A percentile compares a stretch with the other conserved stretches of the same genome.
phyloP scores from a whole-genome alignment of 2,329 filamentous ascomycete genomes.

The Colletotrichum theobromicola region DNA sequence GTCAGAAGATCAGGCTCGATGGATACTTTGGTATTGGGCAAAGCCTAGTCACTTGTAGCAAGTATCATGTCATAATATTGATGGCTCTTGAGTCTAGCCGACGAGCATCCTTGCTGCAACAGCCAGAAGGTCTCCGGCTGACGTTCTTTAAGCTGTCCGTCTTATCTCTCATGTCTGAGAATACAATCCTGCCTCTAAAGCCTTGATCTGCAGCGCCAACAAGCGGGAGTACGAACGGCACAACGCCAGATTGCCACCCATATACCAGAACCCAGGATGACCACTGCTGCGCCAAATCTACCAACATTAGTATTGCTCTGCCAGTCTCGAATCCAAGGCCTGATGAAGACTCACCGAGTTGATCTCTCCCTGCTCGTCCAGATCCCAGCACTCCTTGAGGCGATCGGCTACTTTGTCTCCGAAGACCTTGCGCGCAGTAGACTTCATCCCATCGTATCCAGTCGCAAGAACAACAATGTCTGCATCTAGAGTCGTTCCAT shows the following conservation, averaged over 20 bases:
- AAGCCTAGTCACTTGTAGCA: neutral
- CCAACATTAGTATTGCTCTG: neutral
- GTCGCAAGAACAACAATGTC: slow-evolving; percentile 70
- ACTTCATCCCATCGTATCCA: slow-evolving; percentile 73
- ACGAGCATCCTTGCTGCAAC: neutral
- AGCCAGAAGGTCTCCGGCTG: neutral
- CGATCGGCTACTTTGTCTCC: slow-evolving; percentile 65
- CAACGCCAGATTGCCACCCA: slow-evolving; percentile 68
- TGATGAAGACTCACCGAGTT: neutral
- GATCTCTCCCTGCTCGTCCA: slow-evolving; percentile 63
- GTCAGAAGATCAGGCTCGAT: neutral
- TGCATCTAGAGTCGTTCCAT: slow-evolving; percentile 61
- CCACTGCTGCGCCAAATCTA: slow-evolving; percentile 65
- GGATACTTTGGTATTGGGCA: neutral
- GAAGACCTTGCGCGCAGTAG: slow-evolving; percentile 64
- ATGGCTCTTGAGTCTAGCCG: neutral
- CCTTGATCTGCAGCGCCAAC: slow-evolving; percentile 59
- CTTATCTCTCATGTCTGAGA: slow-evolving; percentile 26
- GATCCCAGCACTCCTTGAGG: slow-evolving; percentile 66
- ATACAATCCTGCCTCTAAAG: slow-evolving; percentile 40
- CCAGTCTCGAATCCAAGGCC: neutral
- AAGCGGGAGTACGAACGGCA: slow-evolving; percentile 65
- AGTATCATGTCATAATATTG: neutral
- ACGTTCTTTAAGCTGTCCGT: neutral
- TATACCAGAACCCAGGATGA: slow-evolving; percentile 70